These are phyloP conservation scores for Fragilariopsis cylindrus DNA, from an alignment of 108 stramenopile species.

Conservation along the genomic window DNA sequence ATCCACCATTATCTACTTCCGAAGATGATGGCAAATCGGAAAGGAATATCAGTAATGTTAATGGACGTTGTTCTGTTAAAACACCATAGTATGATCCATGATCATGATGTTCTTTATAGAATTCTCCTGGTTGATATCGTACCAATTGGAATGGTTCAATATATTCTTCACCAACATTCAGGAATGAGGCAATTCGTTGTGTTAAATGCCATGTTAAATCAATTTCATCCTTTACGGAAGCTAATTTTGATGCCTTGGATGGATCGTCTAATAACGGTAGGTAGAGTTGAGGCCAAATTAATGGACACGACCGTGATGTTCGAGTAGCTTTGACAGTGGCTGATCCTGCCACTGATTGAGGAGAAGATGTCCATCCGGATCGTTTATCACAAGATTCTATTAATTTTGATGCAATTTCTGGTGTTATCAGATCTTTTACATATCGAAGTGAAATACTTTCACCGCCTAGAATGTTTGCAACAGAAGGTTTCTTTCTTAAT, in stretches of 20 bases:
- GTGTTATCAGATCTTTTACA: not conserved
- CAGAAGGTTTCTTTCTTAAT: not conserved
- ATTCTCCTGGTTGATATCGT: conserved; percentile 17
- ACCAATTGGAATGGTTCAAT: conserved; percentile 33
- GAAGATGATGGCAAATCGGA: not conserved
- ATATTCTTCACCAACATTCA: conserved; percentile 6
- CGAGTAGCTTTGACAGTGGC: not conserved
- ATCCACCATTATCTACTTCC: conserved; percentile 8
- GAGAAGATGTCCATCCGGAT: conserved; percentile 7
- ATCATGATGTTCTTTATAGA: conserved; percentile 31
- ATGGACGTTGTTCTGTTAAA: conserved; percentile 17
- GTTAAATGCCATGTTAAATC: conserved; percentile 20
- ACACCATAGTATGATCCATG: conserved; percentile 28
- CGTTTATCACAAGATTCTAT: conserved; percentile 2
- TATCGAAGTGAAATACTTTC: not conserved
- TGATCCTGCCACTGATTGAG: conserved; percentile 11
- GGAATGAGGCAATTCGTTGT: not conserved
- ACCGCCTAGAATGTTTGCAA: not conserved
- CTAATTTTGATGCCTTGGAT: not conserved
- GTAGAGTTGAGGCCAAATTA: conserved; percentile 11
- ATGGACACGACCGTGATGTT: conserved; percentile 5
- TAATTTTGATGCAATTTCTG: not conserved
- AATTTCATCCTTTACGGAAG: not conserved
- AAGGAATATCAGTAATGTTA: conserved; percentile 20
- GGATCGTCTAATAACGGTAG: not conserved